phyloP scores from a whole-genome alignment of 257 asterid species.

The Phtheirospermum japonicum region DNA sequence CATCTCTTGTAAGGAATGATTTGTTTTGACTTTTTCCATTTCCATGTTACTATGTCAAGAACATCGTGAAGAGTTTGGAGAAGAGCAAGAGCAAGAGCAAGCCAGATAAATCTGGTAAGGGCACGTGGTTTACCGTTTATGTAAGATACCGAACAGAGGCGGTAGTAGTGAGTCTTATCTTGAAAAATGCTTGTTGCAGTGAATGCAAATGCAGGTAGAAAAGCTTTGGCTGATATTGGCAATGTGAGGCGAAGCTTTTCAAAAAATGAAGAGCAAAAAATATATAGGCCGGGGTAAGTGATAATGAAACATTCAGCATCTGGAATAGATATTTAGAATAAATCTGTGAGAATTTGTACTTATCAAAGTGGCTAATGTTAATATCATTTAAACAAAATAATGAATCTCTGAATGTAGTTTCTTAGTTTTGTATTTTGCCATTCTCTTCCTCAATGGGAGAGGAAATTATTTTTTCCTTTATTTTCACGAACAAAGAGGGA shows the following conservation, averaged over 20 bases:
- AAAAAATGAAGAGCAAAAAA: slow-evolving; percentile 39
- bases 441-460: slow-evolving; percentile 4
- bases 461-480: not conserved
- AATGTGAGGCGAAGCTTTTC: slow-evolving; percentile 51
- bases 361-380: not conserved
- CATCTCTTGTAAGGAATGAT: slow-evolving; percentile 9
- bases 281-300: slow-evolving; percentile 52
- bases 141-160: not conserved
- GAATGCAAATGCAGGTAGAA: slow-evolving; percentile 53
- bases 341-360: not conserved
- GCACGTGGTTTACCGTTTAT: not conserved
- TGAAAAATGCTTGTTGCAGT: slow-evolving; percentile 43
- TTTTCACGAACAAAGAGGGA: not conserved
- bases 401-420: slow-evolving; percentile 13
- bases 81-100: slow-evolving; percentile 49
- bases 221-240: slow-evolving; percentile 77
- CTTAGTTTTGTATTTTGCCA: slow-evolving; percentile 7
- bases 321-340: not conserved
- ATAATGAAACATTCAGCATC: slow-evolving; percentile 14
- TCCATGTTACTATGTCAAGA: slow-evolving; percentile 39
- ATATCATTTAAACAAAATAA: slow-evolving; percentile 5
- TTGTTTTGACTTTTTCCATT: slow-evolving; percentile 17
- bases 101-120: slow-evolving; percentile 45
- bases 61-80: slow-evolving; percentile 40
- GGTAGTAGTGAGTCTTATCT: slow-evolving; percentile 15